Evolutionary conservation across 2,329 filamentous ascomycete species (phyloP), one percentile per base, ranked within the genome.

Genomic region (Exophiala sideris): DNA sequence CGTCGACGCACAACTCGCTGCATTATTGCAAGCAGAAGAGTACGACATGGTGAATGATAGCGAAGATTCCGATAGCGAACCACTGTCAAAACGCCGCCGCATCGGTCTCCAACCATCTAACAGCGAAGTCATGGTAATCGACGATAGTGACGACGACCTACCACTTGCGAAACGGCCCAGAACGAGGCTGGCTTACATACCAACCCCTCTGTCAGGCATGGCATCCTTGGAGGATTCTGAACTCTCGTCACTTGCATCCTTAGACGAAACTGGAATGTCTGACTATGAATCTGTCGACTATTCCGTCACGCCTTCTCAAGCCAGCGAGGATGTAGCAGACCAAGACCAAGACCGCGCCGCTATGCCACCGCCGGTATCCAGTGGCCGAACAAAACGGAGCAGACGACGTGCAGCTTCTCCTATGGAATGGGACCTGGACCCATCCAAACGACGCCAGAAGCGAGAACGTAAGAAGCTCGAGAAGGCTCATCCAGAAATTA

Each of bases 401-500:
- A 16, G 46, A 45, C 10, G 40, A 20, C 49, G 39, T 35, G 14
- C 20, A 29, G 12, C 20, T 4, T 50, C 42, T 18, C 51, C 16
- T 14, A 32, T 36, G 3, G 24, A 52, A 18, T 50, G 45, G 45
- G 44, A 59, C n/a, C 54, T 54, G 45, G 44, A 59, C n/a, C 54
- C 57, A 12, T 14, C 16, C 20, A 49, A 45, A 24, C 49, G 53
- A 29, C 57, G 61, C 32, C 71, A 70, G 56, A 69, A 62, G 64
- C 74, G 68, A 63, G 80, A 88, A 71, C 82, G 90, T 48, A 72
- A 76, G 50, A 85, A 86, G 58, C 81, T 96, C 1, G 89, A 91
- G 62, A 70, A 73, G 16, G 77, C 87, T 47, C 94, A 99, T 67
- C 91, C 92, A 0, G 81, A 85, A 50, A 80, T 99, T 38, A 76